phyloP scores from a whole-genome alignment of 495 filamentous ascomycete genomes.

The Hypomontagnella monticulosa region DNA sequence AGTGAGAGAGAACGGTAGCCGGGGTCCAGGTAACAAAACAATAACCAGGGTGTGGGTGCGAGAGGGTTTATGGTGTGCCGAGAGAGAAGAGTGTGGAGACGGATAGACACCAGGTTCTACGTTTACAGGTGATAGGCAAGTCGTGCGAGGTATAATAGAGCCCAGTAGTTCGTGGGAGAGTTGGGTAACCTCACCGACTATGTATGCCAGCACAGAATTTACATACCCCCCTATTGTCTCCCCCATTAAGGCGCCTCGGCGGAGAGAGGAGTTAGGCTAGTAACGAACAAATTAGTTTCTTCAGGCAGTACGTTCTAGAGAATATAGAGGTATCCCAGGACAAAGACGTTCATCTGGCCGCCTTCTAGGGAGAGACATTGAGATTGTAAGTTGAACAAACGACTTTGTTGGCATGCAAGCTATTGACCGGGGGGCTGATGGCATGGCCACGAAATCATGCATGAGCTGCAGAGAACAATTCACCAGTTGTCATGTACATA shows the following conservation, averaged over 20 bases:
- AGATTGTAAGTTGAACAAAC: constrained; percentile 34
- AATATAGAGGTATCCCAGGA: constrained; percentile 14
- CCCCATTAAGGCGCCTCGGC: constrained; percentile 3
- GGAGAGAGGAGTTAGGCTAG: constrained; percentile 34
- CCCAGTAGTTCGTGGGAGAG: constrained; percentile 42
- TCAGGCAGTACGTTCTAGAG: constrained; percentile 20
- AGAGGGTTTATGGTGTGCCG: constrained; percentile 40
- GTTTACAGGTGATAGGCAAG: constrained; percentile 43
- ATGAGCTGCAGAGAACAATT: constrained; percentile 52
- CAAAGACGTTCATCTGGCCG: constrained; percentile 28
- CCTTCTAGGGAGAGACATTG: constrained; percentile 13
- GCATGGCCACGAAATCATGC: constrained; percentile 58
- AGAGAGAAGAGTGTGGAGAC: constrained; percentile 46
- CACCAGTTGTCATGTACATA: constrained; percentile 39
- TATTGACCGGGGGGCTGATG: constrained; percentile 49
- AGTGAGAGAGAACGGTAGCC: constrained; percentile 31
- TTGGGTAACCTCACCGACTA: constrained; percentile 43
- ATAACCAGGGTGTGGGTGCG: constrained; percentile 43
- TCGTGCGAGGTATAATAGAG: constrained; percentile 48
- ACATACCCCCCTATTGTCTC: constrained; percentile 26
- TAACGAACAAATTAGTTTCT: constrained; percentile 31
- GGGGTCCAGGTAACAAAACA: constrained; percentile 40
- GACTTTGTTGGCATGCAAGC: constrained; percentile 43
- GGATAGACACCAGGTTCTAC: constrained; percentile 45
- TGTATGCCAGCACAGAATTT: constrained; percentile 40